These are phyloP conservation scores for Sporothrix luriei DNA, from an alignment of 2,329 filamentous ascomycete genomes.

Conservation along the genomic window DNA sequence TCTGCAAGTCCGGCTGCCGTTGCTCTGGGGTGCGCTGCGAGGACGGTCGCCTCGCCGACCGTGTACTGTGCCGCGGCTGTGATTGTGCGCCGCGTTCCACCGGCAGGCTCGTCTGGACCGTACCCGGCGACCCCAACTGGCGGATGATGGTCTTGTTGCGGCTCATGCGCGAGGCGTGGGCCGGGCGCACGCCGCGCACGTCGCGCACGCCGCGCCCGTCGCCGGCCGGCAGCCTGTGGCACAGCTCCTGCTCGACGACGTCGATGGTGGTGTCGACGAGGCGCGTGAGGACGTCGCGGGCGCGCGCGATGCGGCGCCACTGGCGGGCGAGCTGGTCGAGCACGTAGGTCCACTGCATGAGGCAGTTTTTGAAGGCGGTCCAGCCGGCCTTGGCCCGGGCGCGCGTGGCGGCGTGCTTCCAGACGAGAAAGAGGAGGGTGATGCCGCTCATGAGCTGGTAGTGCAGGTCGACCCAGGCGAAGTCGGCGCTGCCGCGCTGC, in stretches of 20 bases:
- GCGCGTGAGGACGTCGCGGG: conserved; percentile 26
- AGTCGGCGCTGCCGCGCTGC: conserved; percentile 33
- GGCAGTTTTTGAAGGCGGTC: conserved; percentile 38
- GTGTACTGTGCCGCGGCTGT: not conserved
- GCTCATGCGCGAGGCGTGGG: not conserved
- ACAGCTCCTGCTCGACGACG: conserved; percentile 31
- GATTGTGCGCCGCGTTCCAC: not conserved
- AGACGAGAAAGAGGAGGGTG: conserved; percentile 37
- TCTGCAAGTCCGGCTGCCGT: not conserved
- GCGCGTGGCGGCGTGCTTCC: conserved; percentile 28
- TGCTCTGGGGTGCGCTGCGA: not conserved
- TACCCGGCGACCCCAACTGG: conserved; percentile 24
- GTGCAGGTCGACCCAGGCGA: conserved; percentile 38
- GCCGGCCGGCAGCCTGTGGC: conserved; percentile 26
- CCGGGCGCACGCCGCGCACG: not conserved
- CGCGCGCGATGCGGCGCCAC: conserved; percentile 34
- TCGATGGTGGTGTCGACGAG: conserved; percentile 32
- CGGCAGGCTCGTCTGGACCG: too few relatives aligned
- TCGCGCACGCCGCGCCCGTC: conserved; percentile 13
- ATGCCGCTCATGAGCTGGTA: conserved; percentile 39
- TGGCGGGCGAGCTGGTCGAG: conserved; percentile 34
- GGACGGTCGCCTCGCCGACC: not conserved
- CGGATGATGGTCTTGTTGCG: conserved; percentile 29
- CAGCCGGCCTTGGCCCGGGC: conserved; percentile 32
- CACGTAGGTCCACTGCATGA: conserved; percentile 37